Evolutionary conservation across 148 eudicot species (phyloP).

Genomic region (Spergularia bocconei): DNA sequence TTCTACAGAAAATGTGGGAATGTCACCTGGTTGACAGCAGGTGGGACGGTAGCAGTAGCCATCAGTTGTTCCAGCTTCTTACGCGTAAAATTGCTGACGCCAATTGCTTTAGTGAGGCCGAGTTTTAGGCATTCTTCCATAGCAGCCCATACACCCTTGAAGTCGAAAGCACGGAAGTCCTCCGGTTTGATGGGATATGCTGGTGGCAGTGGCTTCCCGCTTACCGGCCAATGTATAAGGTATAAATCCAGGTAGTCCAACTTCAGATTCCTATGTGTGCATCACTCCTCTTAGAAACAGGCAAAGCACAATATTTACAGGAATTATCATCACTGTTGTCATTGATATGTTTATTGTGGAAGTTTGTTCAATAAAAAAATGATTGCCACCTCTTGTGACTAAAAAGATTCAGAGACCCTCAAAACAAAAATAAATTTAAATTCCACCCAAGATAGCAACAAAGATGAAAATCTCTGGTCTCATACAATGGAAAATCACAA

Average conservation of each 20-base stretch:
- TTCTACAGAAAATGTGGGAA: background rate
- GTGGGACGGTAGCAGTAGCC: conserved; percentile 46
- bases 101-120: conserved; percentile 59
- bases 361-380: background rate
- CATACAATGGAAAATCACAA: no score
- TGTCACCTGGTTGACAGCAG: conserved; percentile 61
- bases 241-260: conserved; percentile 56
- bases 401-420: no score
- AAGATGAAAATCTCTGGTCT: no score
- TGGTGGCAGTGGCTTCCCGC: conserved; percentile 41
- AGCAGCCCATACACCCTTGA: conserved; percentile 54
- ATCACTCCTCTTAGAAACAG: background rate
- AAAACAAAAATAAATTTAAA: no score
- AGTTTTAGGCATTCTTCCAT: conserved; percentile 63
- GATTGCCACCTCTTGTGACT: no score
- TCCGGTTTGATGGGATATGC: conserved; percentile 42
- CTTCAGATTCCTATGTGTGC: conserved; percentile 36
- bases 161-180: conserved; percentile 41
- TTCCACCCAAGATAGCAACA: no score
- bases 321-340: background rate
- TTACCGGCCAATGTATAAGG: conserved; percentile 65
- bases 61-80: conserved; percentile 48
- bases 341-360: background rate
- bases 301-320: background rate
- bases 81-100: conserved; percentile 62